Evolutionary conservation across 108 stramenopile genomes (phyloP).

Genomic region (Chaetoceros tenuissimus): DNA sequence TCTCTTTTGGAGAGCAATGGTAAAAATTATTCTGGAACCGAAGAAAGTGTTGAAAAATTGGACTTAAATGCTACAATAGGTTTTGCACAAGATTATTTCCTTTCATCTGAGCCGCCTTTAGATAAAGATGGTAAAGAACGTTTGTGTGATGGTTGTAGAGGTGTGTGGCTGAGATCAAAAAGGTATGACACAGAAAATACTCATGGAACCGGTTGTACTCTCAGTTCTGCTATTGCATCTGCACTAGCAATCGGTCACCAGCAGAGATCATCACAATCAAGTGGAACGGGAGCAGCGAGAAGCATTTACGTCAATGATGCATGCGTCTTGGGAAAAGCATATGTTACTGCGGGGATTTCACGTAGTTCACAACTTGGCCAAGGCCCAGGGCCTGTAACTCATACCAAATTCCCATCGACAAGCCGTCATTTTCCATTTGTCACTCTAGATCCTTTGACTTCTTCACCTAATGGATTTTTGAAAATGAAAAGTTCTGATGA

Average conservation of each 20-base stretch:
- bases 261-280: constrained; percentile 23
- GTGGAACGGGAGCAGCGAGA: constrained; percentile 38
- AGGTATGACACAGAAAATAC: constrained; percentile 68
- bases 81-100: constrained; percentile 68
- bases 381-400: constrained; percentile 79
- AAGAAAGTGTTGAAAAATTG: constrained; percentile 10
- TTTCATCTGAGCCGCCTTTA: constrained; percentile 19
- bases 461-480: constrained; percentile 7
- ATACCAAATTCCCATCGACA: constrained; percentile 64
- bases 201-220: constrained; percentile 87
- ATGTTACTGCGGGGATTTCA: constrained; percentile 73
- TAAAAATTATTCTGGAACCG: constrained; percentile 5
- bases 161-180: constrained; percentile 65
- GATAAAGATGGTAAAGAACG: constrained; percentile 25
- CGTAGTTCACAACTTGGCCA: constrained; percentile 55
- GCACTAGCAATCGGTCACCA: constrained; percentile 70
- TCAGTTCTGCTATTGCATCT: constrained; percentile 81
- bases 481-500: constrained; percentile 1
- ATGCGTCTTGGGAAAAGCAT: constrained; percentile 76
- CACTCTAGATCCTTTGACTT: constrained; percentile 17
- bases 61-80: constrained; percentile 40
- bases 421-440: constrained; percentile 54
- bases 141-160: constrained; percentile 60
- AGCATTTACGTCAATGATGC: constrained; percentile 62
- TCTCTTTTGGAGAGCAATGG: constrained; percentile 25